Evolutionary conservation across 1,139 yeast species (phyloP).

Genomic region (Scheffersomyces titani): DNA sequence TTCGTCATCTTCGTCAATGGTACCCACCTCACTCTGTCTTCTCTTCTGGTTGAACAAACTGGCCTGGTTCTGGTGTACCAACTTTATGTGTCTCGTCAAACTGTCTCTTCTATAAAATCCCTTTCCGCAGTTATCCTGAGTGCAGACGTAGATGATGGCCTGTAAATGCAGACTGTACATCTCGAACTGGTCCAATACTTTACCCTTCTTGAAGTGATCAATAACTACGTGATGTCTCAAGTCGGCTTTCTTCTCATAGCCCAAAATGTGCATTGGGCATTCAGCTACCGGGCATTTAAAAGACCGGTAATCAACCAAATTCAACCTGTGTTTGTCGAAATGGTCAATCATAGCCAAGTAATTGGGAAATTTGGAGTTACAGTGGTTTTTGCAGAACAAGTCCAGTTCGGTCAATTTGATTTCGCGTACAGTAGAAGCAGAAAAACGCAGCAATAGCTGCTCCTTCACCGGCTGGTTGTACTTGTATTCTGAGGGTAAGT

Average conservation of each 20-base stretch:
- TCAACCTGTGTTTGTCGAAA: constrained; percentile 10
- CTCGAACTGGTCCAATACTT: constrained; percentile 16
- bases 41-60: constrained; percentile 9
- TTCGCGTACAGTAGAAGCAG: constrained; percentile 4
- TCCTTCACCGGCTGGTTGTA: constrained; percentile 3
- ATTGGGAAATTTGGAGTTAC: constrained; percentile 8
- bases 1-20: neutral
- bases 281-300: constrained; percentile 51
- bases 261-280: constrained; percentile 66
- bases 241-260: constrained; percentile 60
- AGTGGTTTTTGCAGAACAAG: constrained; percentile 11
- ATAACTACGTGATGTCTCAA: constrained; percentile 61
- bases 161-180: constrained; percentile 5
- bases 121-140: constrained; percentile 46
- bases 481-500: neutral
- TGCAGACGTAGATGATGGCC: constrained; percentile 15
- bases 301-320: constrained; percentile 10
- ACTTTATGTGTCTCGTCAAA: constrained; percentile 50
- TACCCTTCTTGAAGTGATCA: constrained; percentile 43
- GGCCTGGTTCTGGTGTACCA: constrained; percentile 47
- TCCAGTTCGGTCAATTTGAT: constrained; percentile 11
- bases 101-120: constrained; percentile 60
- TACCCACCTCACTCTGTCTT: neutral
- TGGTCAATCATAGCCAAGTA: constrained; percentile 13
- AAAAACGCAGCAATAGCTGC: constrained; percentile 7